Base-by-base conservation (phyloP, 306 rosid species). In the Pterocarpus santalinus region DNA sequence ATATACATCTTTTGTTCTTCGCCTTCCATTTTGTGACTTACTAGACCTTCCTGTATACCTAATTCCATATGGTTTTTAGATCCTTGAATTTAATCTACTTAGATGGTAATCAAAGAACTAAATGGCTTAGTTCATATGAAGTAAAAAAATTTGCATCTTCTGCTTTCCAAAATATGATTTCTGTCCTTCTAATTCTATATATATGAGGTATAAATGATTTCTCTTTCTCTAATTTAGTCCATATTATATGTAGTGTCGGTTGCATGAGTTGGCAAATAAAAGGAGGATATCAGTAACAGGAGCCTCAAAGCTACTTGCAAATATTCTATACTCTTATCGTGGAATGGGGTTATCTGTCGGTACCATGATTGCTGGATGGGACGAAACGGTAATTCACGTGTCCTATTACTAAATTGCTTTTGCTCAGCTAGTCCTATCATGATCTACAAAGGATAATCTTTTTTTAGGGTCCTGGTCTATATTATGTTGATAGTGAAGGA, bases 331-430 rank as follows among this genome's bases (percentile, higher is more conserved):
- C 92, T 95, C 98, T 62, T 95, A 93, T 79, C 97, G 94, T 38
- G 98, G 99, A 75, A 93, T 95, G 99, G 99, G 97, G 49, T 86
- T 95, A 49, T 95, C 98, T 72, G 97, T 95, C 57, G 99, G 99
- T 62, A 95, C 98, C 85, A 95, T 95, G 99, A 95, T 93, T 28
- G 99, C 99, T 62, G 99, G 99, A 81, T 95, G 99, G 99, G 98
- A 93, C 77, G 99, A 93, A 73, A 95, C 97, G 87, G 99, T 95
- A 95, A 85, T 44, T 66, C 38, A 47, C 57, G 1, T 5, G 15
- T 75, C 80, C 71, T 55, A 52, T 53, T 57, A 36, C 12, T 63
- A 14, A 39, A 49, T 65, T 38, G 60, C 2, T 55, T 78, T 39
- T 8, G 61, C 17, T 84, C 41, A 17, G 61, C 69, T 60, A 22